phyloP scores from a whole-genome alignment of 495 filamentous ascomycete genomes.

The Mycothermus thermophilus region DNA sequence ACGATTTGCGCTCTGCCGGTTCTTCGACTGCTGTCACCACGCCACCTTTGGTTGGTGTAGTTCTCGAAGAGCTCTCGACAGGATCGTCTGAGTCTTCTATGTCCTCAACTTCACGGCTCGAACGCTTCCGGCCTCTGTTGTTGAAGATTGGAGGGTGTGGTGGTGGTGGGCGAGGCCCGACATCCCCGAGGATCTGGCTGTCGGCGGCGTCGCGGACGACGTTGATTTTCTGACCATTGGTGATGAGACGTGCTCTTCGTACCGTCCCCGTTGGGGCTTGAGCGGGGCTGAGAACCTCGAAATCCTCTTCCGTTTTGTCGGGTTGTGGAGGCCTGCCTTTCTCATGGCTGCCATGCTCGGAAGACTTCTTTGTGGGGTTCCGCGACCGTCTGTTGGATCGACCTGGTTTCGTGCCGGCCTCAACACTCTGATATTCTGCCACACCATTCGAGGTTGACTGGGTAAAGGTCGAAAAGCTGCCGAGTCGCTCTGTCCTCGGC shows the following conservation, averaged over 20 bases:
- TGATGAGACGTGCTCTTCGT: neutral
- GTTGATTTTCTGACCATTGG: neutral
- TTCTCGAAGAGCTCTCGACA: too few relatives aligned
- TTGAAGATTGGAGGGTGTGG: neutral
- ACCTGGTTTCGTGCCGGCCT: neutral
- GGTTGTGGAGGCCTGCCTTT: neutral
- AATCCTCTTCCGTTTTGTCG: constrained; percentile 2
- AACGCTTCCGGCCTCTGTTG: constrained; percentile 4
- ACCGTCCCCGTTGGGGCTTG: too few relatives aligned
- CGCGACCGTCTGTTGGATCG: constrained; percentile 6
- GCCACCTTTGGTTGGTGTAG: neutral
- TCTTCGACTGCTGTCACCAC: neutral
- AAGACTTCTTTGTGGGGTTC: neutral
- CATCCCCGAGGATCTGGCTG: constrained; percentile 1
- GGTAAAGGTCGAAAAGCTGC: constrained; percentile 10
- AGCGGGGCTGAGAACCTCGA: constrained; percentile 5
- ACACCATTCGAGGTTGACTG: constrained; percentile 5
- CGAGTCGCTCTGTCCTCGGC: constrained; percentile 1
- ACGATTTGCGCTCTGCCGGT: neutral
- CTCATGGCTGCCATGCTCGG: neutral
- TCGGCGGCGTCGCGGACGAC: constrained; percentile 8
- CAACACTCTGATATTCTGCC: constrained; percentile 12
- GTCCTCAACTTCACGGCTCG: neutral
- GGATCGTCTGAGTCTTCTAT: too few relatives aligned
- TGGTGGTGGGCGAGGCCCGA: neutral